Evolutionary conservation across 2,329 filamentous ascomycete genomes (phyloP).

Genomic region (Pseudogymnoascus sp.): DNA sequence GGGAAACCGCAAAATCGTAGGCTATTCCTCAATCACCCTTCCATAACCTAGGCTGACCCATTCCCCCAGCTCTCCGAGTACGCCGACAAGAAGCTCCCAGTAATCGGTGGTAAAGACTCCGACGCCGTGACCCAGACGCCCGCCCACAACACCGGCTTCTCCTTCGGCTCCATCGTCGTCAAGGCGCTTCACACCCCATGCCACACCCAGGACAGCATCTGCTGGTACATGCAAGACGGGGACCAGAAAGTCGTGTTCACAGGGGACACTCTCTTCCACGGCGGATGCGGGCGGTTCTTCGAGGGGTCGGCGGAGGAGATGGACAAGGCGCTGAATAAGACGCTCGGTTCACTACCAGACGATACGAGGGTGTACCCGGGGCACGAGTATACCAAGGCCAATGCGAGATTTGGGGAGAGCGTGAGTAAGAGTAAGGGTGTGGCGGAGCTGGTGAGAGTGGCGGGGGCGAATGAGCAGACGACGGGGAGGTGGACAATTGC

Average conservation of each 20-base stretch:
- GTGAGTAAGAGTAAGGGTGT: conserved; percentile 69
- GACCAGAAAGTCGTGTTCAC: conserved; percentile 78
- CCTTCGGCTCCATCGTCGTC: conserved; percentile 73
- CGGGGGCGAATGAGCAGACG: conserved; percentile 73
- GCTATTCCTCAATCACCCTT: conserved; percentile 17
- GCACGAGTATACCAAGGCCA: conserved; percentile 96
- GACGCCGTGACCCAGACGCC: conserved; percentile 71
- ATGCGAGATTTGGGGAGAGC: conserved; percentile 77
- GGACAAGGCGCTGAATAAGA: conserved; percentile 85
- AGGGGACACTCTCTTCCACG: conserved; percentile 77
- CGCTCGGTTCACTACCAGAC: conserved; percentile 69
- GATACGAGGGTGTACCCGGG: conserved; percentile 94
- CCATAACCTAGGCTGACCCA: neutral
- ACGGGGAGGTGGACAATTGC: conserved; percentile 95
- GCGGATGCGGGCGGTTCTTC: conserved; percentile 91
- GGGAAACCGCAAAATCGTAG: conserved; percentile 75
- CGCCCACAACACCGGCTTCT: conserved; percentile 66
- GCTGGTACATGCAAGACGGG: conserved; percentile 82
- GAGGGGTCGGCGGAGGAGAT: conserved; percentile 86
- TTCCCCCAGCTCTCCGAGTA: conserved; percentile 22
- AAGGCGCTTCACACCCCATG: conserved; percentile 92
- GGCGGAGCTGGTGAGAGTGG: conserved; percentile 68
- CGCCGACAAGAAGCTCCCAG: conserved; percentile 37
- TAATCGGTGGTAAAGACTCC: conserved; percentile 86
- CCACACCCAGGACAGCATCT: conserved; percentile 97